Percentiles rank a stretch among this genome's conserved stretches.
Conservation (phyloP, 148 eudicot genomes). For the Diospyros lotus region DNA sequence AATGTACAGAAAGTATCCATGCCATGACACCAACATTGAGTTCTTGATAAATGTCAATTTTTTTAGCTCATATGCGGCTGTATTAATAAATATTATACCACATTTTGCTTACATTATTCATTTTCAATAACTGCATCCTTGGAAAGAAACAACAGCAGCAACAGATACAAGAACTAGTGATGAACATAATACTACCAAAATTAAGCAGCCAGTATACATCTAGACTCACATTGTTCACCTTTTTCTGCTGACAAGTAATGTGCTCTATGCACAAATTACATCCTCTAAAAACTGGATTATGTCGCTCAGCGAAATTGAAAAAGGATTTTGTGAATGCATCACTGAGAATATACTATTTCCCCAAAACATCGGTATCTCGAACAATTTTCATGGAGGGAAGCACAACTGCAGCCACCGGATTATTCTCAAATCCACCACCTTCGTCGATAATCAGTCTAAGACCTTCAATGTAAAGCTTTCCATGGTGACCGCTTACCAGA, state of each 20-base stretch:
- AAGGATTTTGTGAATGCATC: too few species aligned
- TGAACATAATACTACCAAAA: neutral
- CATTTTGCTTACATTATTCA: too few species aligned
- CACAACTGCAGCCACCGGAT: conserved; percentile 76
- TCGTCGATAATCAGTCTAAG: conserved; percentile 75
- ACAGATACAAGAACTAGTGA: neutral
- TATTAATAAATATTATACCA: too few species aligned
- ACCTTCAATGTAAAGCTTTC: conserved; percentile 74
- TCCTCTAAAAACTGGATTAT: neutral
- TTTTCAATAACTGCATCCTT: neutral
- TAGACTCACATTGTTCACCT: neutral
- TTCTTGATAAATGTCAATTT: too few species aligned
- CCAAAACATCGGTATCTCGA: conserved; percentile 52
- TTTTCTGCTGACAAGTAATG: neutral
- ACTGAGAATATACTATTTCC: neutral
- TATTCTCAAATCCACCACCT: conserved; percentile 65
- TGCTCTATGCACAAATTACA: neutral
- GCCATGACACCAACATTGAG: too few species aligned
- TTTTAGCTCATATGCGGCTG: too few species aligned
- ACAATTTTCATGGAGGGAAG: conserved; percentile 71
- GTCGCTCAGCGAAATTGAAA: too few species aligned
- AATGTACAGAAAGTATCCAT: too few species aligned
- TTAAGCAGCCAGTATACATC: too few species aligned
- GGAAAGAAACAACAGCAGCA: neutral
- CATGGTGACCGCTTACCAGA: conserved; percentile 93